Base-by-base conservation (phyloP, 192 early-diverging fungal genomes). In the Coemansia sp. region DNA sequence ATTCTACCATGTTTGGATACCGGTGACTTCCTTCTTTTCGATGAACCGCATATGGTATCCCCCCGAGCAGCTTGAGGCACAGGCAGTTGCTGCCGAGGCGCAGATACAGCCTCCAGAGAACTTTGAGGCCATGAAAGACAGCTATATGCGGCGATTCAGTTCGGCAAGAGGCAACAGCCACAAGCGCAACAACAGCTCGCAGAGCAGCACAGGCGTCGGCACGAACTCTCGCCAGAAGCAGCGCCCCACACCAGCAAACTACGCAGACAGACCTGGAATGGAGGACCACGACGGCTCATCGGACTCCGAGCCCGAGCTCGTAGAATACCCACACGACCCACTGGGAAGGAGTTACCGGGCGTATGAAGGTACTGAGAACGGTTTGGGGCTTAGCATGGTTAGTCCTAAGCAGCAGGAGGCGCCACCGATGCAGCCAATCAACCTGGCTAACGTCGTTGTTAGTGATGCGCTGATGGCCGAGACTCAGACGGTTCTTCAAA, bases 41-140 rank as follows among this genome's bases (percentile, higher is more conserved):
- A 81, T 81, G 79, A 75, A 81, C 67, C 79, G 79, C 51, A 64
- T 81, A 16, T 81, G 79, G 79, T 62, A 70, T 9, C 46, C 73
- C 34, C 79, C 79, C 6, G 74, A 75, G 23, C 73, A 66, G 42
- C 29, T 73, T 8, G 64, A 39, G 1, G 76, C 76, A 20, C 67
- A 66, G 57, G 28, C 26, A 10, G 69, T 53, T 3, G 63, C 76
- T 2, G 71, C 71, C 16, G 68, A 67, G 20, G 68, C 74, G 2
- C 68, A 70, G 28, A 26, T 70, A 25, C 68, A 55, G 64, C 64
- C 65, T 31, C 75, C 75, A 12, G 75, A 63, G 21, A 77, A 71
- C 64, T 68, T 71, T 43, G 75, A 77, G 51, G 75, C 66, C 15
- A 71, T 77, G 48, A 77, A 71, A 45, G 64, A 62, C 66, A 68